These are phyloP conservation scores for Purpureocillium lavendulum DNA, from an alignment of 2,329 filamentous ascomycete species.

Conservation along the genomic window DNA sequence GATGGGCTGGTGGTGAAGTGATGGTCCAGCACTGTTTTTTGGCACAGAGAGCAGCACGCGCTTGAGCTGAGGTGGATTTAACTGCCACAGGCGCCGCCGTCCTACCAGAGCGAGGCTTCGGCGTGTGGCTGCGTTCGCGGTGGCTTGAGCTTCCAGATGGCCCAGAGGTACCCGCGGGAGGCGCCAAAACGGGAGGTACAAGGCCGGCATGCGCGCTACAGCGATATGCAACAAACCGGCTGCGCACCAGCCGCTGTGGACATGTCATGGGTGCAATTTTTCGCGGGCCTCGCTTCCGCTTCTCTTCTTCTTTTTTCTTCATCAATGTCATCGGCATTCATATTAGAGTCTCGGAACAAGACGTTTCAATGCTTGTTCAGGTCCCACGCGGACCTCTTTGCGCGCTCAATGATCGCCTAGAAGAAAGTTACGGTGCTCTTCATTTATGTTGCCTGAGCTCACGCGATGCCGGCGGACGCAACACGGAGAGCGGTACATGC, in stretches of 20 bases:
- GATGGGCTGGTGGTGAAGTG: too few relatives aligned
- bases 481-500: slow-evolving; percentile 38
- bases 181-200: background rate
- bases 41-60: too few relatives aligned
- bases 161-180: too few relatives aligned
- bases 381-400: slow-evolving; percentile 67
- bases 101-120: too few relatives aligned
- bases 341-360: slow-evolving; percentile 99
- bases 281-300: background rate
- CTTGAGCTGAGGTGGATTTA: too few relatives aligned
- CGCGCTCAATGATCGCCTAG: slow-evolving; percentile 99
- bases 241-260: background rate
- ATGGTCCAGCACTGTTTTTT: too few relatives aligned
- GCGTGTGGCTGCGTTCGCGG: too few relatives aligned
- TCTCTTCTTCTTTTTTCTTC: slow-evolving; percentile 27
- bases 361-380: slow-evolving; percentile 86
- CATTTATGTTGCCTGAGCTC: slow-evolving; percentile 59
- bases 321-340: slow-evolving; percentile 79
- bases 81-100: too few relatives aligned
- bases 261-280: slow-evolving; percentile 14
- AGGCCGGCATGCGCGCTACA: slow-evolving; percentile 3
- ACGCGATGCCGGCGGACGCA: slow-evolving; percentile 35
- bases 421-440: slow-evolving; percentile 61
- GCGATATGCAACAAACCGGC: slow-evolving; percentile 18
- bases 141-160: too few relatives aligned